Evolutionary conservation across 345 rosid genomes (phyloP), one percentile per base, ranked within the genome.

Genomic region (Aquilaria yunnanensis): DNA sequence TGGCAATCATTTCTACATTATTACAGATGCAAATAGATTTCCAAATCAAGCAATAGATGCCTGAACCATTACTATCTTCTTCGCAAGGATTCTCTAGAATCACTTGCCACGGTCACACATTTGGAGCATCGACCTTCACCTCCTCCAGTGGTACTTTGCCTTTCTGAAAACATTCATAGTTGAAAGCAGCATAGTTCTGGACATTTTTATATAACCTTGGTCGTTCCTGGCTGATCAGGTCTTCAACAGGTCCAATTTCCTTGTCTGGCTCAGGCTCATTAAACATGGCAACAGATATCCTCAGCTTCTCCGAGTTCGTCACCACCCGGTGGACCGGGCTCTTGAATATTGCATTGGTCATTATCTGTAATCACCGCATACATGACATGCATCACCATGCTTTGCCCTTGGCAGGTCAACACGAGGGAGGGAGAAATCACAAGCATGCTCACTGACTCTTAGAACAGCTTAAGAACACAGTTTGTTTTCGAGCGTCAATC

Each of bases 311-410:
- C 2, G 68, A 47, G 77, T 82, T 78, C 0, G 80, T 78, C 74
- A 78, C 73, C 64, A 73, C 87, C 72, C 84, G 56, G 74, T 80
- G 78, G 64, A 81, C 47, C 0, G 78, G 55, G 66, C 85, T 78
- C 70, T 76, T 82, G 79, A 74, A 85, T 50, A 82, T 69, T 30
- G 83, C 87, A 32, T 85, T 82, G 61, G 78, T 82, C 82, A 76
- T 76, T 62, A 85, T 80, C 84, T 82, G 75, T 75, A 62, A 34
- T 34, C 6, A 3, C 41, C 3, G 41, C 41, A 34, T 34, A 34
- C 41, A 34, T 34, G 5, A 34, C 41, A 34, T 34, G 41, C 1
- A 6, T 34, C 23, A 34, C 41, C 6, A 6, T 34, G 6, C 41
- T 34, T 16, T 16, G 23, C 23, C 23, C 23, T 16, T 16, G 23